Base-by-base conservation (phyloP, 345 rosid genomes). In the Euphorbia tirucalli region DNA sequence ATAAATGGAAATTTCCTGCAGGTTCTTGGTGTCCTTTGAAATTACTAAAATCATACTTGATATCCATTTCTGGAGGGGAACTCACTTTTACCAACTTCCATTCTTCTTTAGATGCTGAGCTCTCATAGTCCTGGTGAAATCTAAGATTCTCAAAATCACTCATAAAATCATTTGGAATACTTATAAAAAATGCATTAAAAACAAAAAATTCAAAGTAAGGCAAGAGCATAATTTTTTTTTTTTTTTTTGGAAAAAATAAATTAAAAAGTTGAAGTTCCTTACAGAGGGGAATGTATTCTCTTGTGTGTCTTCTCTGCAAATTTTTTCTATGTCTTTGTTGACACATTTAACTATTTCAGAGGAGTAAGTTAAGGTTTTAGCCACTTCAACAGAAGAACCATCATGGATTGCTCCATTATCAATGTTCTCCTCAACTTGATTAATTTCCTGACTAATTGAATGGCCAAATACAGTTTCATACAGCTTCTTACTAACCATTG, bases 401-500 rank as follows among this genome's bases (percentile, higher is more conserved):
- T 64, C 74, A 11, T 85, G 82, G 70, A 78, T 73, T 63, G 67
- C 69, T 39, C 49, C 25, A 69, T 48, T 73, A 43, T 75, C 66
- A 65, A 48, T 57, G 59, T 68, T 66, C 35, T 72, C 79, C 73
- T 68, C 85, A 44, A 49, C 70, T 39, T 69, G 79, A 24, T 69
- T 68, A 46, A 31, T 76, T 63, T 65, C 69, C 19, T 85, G 83
- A 54, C 70, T 79, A 55, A 55, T 77, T 69, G 80, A 71, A 69
- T 71, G 72, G 58, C 70, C 61, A 41, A 85, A 81, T 9, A 84
- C 80, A 64, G 81, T 68, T 37, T 89, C 88, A 37, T 84, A 85
- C 35, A 87, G 41, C 61, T 79, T 87, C 75, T 83, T 84, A 66
- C 91, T 85, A 56, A 85, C 87, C 87, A 77, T 82, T 44, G 90